These are phyloP conservation scores for Abortiporus biennis DNA, from an alignment of 1,284 basidiomycete species.

Conservation along the genomic window DNA sequence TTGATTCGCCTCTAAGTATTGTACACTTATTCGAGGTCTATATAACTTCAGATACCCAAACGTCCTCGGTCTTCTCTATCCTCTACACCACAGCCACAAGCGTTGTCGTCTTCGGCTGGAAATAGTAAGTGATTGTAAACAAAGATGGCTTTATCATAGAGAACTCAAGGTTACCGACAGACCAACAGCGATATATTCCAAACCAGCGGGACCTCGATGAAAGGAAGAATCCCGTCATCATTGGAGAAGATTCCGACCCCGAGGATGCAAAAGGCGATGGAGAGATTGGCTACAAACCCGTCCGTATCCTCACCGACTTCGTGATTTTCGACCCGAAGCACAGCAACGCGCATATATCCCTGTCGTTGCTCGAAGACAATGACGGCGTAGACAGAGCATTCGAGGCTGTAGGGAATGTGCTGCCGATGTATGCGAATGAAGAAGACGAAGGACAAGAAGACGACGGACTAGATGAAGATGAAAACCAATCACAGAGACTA, in stretches of 20 bases:
- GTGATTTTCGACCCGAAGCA: conserved; percentile 30
- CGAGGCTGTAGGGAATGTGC: conserved; percentile 31
- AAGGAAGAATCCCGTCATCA: conserved; percentile 6
- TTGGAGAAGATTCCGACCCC: conserved; percentile 12
- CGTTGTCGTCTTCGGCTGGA: no score
- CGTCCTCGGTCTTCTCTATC: no score
- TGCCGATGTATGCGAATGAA: conserved; percentile 28
- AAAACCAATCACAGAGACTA: conserved; percentile 24
- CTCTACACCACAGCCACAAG: no score
- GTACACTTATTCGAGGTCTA: no score
- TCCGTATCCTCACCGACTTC: conserved; percentile 34
- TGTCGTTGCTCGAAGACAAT: conserved; percentile 24
- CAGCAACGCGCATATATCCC: conserved; percentile 21
- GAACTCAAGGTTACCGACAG: no score
- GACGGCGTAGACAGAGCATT: conserved; percentile 12
- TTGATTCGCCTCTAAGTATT: no score
- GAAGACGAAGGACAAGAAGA: conserved; percentile 41
- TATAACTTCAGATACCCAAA: no score
- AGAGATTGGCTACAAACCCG: conserved; percentile 24
- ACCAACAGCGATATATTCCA: not conserved
- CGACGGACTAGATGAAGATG: conserved; percentile 22
- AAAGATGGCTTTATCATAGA: no score
- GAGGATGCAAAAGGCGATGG: conserved; percentile 3
- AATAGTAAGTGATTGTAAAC: no score
- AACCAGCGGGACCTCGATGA: conserved; percentile 5